Evolutionary conservation across 73 alveolate species (phyloP), one percentile per base, ranked within the genome.

Genomic region (Effrenium voratum): DNA sequence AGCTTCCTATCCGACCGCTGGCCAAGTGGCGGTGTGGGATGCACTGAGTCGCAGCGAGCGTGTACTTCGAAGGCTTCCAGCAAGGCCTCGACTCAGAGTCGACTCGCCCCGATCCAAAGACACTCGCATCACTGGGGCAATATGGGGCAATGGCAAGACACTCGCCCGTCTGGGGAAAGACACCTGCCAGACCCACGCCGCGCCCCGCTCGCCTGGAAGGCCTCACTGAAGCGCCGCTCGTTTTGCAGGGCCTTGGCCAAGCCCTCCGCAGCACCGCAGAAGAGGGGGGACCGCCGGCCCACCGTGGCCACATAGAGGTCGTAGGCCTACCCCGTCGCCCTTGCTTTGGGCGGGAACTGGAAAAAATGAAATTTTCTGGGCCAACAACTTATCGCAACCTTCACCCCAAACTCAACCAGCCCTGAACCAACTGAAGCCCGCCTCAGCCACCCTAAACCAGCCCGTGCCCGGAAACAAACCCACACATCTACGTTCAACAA

Each of bases 261-360:
- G 28, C 98, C 98, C 38, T 91, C 98, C n/a, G 98, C 86, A 2
- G 98, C 98, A 38, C 98, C 88, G 40, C 98, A 45, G 36, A 70
- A 72, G 26, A 91, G 60, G 50, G 98, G 98, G 41, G 85, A 55
- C 16, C 55, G 46, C 19, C 59, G 55, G 16, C 98, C 98, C 52
- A 91, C 98, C 45, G 98, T 91, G 47, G 75, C 44, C 38, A 57
- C 83, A 77, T 91, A 91, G 59, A 91, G 76, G 60, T 34, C 43
- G 40, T 72, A 68, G 57, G 98, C 90, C 84, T 73, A n/a, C n/a
- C n/a, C n/a, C n/a, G n/a, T n/a, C n/a, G n/a, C n/a, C n/a, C n/a
- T n/a, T n/a, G n/a, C n/a, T n/a, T n/a, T n/a, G n/a, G n/a, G n/a
- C n/a, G n/a, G n/a, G n/a, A n/a, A n/a, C n/a, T n/a, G 44, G 41